Base-by-base conservation (phyloP, 2,329 filamentous ascomycete genomes). In the Alternaria metachromatica region DNA sequence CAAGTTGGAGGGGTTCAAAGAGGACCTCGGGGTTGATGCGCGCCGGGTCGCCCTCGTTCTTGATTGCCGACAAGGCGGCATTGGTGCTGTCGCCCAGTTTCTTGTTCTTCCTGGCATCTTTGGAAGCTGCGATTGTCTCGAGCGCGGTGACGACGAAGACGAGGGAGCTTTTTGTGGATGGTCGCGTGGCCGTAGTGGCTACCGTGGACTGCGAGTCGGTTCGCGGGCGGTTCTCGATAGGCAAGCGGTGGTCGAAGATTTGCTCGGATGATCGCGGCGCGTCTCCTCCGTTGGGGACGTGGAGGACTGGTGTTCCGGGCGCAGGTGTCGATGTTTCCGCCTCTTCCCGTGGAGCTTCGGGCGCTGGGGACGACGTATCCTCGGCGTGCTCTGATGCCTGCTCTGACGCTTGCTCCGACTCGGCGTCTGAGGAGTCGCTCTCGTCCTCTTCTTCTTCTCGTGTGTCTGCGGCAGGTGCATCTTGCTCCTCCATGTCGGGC, bases 141-240 rank as follows among this genome's bases (percentile, higher is more conserved):
- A 99, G 84, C 43, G 96, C 95, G 76, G 92, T 94, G 76, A 96
- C 90, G 75, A 99, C 93, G 80, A 99, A 99, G 75, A 97, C 94
- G 75, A 97, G 90, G 71, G 96, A 98, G 86, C 91, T 97, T 84
- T 97, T 91, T 72, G 89, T 91, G 78, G 89, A 87, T 75, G 84
- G 84, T 48, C 85, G 81, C 13, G 84, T 84, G 11, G 84, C 85
- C 4, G 84, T 81, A 20, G 85, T 85, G 26, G 76, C 76, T 9
- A 66, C 72, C 3, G 87, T 89, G 18, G 88, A 89, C 66, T 87
- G 83, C 28, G 88, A 89, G 76, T 89, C 87, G 15, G 88, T 89
- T 62, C 88, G 84, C 60, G 82, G 72, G 60, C 86, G 83, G 54
- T 59, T 64, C 30, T 65, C 66, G 48, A 64, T 33, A 41, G 76